Evolutionary conservation across 2,329 filamentous ascomycete species (phyloP), one percentile per base, ranked within the genome.

Genomic region (Penicillium crustosum): DNA sequence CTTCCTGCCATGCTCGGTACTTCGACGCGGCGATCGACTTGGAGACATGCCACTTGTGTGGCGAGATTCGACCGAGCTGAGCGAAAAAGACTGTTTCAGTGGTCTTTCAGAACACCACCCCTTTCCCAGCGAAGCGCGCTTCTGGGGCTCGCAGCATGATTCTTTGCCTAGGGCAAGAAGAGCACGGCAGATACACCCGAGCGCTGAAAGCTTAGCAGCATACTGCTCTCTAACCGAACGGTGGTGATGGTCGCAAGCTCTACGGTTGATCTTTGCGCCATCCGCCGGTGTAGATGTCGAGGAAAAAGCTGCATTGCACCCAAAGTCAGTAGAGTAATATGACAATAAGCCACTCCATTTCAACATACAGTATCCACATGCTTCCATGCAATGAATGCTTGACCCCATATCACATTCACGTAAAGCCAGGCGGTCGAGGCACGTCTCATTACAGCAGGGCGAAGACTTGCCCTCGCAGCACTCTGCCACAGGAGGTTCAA

Each of bases 111-210:
- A 55, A 36, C 56, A 55, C 33, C 48, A 47, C 19, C 57, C 49
- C 33, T 45, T 42, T 2, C 54, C 58, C 21, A 38, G 27, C 19
- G 53, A 53, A 17, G 13, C 48, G 19, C 49, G 53, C 12, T 35
- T 68, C 15, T 58, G 67, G 23, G 67, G 64, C 23, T 68, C 63
- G 54, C 82, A 84, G 71, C 82, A 84, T 0, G 81, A 76, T 60
- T 84, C 80, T 55, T 81, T 74, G 0, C 82, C 81, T 19, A 83
- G 72, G 9, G 81, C 78, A 29, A 84, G 59, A 17, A 85, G 75
- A 21, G 80, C 76, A 19, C 81, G 78, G 57, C 82, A 85, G 59
- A 84, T 80, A 65, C 82, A 84, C 4, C 82, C 82, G 1, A 85
- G 68, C 5, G 81, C 77, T 44, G 78, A 67, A 2, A 84, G 75